Percentiles rank a stretch among this genome's conserved stretches.
Evolutionary conservation across 768 basidiomycete species (phyloP).

Genomic region (Phaeotremella skinneri): DNA sequence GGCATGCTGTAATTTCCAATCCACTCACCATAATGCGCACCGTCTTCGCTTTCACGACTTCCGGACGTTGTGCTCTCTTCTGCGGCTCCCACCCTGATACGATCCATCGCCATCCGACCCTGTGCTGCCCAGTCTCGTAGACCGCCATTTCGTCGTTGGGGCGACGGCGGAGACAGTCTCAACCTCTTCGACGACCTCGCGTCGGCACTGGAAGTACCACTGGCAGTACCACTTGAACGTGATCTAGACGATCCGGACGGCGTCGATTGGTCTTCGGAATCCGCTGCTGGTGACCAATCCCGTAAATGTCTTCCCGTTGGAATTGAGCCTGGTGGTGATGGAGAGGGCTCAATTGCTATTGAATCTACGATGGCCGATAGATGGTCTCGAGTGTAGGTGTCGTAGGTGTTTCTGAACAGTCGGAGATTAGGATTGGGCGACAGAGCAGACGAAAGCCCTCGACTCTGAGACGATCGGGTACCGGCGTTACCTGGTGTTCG

Average conservation of each 20-base stretch:
- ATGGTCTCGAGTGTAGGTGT: constrained; percentile 92
- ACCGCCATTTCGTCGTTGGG: constrained; percentile 11
- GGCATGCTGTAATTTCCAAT: background rate
- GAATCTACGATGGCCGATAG: constrained; percentile 91
- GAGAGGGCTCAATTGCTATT: constrained; percentile 61
- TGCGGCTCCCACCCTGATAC: constrained; percentile 36
- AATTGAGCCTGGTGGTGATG: constrained; percentile 26
- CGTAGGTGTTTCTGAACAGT: constrained; percentile 90
- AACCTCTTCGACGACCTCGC: constrained; percentile 33
- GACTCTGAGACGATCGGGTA: too few species aligned
- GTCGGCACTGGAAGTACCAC: constrained; percentile 7
- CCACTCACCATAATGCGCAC: constrained; percentile 11
- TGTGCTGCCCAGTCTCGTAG: constrained; percentile 46
- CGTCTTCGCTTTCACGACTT: constrained; percentile 15
- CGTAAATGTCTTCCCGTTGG: constrained; percentile 13
- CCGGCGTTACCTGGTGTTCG: background rate
- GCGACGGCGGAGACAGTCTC: constrained; percentile 33
- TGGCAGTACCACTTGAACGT: background rate
- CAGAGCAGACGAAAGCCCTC: background rate
- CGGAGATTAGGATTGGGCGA: constrained; percentile 26
- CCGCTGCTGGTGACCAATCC: constrained; percentile 26
- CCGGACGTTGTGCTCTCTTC: constrained; percentile 38
- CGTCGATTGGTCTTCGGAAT: constrained; percentile 6
- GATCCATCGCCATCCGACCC: constrained; percentile 43
- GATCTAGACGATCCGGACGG: constrained; percentile 15